Conservation (phyloP, 768 basidiomycete genomes). For the Hygrophorus pudorinus region DNA sequence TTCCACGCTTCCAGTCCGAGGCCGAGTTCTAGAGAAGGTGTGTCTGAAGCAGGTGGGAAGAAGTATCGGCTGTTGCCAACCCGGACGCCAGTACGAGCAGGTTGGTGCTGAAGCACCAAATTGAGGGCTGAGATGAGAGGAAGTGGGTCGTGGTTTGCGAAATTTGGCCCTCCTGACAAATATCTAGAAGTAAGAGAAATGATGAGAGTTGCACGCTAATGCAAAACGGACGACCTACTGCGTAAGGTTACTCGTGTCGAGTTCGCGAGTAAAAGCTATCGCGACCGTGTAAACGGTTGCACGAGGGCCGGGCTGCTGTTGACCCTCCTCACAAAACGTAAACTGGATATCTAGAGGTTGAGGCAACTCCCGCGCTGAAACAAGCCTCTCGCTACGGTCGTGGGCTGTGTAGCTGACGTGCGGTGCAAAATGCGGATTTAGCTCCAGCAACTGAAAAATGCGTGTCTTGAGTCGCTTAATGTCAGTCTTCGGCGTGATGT, state of each 20-base stretch:
- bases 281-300: slow-evolving; percentile 33
- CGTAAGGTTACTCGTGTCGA: slow-evolving; percentile 23
- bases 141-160: slow-evolving; percentile 34
- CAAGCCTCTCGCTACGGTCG: slow-evolving; percentile 36
- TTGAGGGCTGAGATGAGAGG: slow-evolving; percentile 52
- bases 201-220: neutral
- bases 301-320: slow-evolving; percentile 22
- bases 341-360: slow-evolving; percentile 33
- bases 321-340: slow-evolving; percentile 33
- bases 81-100: slow-evolving; percentile 35
- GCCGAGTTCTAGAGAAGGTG: slow-evolving; percentile 16
- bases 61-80: slow-evolving; percentile 50
- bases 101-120: slow-evolving; percentile 42
- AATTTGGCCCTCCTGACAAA: slow-evolving; percentile 34
- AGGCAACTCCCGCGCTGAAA: slow-evolving; percentile 34
- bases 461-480: slow-evolving; percentile 36
- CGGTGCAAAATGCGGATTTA: slow-evolving; percentile 22
- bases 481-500: slow-evolving; percentile 37
- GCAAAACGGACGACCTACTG: slow-evolving; percentile 17
- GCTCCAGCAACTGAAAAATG: slow-evolving; percentile 47
- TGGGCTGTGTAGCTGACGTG: slow-evolving; percentile 40
- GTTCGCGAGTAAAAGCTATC: slow-evolving; percentile 31
- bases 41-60: slow-evolving; percentile 25
- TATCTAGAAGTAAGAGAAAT: slow-evolving; percentile 27
- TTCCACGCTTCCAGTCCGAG: slow-evolving; percentile 28